phyloP scores from a whole-genome alignment of 148 eudicot species.

The Selenicereus undatus region DNA sequence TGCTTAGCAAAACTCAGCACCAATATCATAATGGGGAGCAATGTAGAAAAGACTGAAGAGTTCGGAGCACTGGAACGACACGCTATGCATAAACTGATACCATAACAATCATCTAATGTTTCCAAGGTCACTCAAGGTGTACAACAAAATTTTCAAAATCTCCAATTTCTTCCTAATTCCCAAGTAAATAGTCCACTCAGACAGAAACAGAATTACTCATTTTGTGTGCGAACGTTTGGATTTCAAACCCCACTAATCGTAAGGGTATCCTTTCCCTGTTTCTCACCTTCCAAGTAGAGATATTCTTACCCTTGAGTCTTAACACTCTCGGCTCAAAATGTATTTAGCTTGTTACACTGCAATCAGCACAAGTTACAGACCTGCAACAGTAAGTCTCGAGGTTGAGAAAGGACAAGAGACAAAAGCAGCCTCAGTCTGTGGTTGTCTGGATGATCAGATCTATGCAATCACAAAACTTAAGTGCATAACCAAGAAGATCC shows the following conservation, averaged over 20 bases:
- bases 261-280: too few relatives aligned
- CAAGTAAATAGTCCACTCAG: too few relatives aligned
- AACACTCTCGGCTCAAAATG: background rate
- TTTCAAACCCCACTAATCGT: background rate
- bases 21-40: too few relatives aligned
- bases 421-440: background rate
- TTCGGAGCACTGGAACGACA: too few relatives aligned
- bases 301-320: too few relatives aligned
- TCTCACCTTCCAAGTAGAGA: too few relatives aligned
- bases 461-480: background rate
- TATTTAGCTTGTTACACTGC: background rate
- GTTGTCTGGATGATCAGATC: background rate
- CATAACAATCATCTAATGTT: too few relatives aligned
- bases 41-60: too few relatives aligned
- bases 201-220: background rate
- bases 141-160: too few relatives aligned
- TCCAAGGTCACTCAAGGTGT: background rate
- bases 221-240: background rate
- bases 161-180: too few relatives aligned
- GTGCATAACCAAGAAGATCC: background rate
- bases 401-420: background rate
- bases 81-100: too few relatives aligned
- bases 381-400: background rate
- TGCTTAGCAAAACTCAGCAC: too few relatives aligned
- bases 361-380: background rate